phyloP scores from a whole-genome alignment of 2,329 filamentous ascomycete species.

The Stachybotrys chartarum region DNA sequence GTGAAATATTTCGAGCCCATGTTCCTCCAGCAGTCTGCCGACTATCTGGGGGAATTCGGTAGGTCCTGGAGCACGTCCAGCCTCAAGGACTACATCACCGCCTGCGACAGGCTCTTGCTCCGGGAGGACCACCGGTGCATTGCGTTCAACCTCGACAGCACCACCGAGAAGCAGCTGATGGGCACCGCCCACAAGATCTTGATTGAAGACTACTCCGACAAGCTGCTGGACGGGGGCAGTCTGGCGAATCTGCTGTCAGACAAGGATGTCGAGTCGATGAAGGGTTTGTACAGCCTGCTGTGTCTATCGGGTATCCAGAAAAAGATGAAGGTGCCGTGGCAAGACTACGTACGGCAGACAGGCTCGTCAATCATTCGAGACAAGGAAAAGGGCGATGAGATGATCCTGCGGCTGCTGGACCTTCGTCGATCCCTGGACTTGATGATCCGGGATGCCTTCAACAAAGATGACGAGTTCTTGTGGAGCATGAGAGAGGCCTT shows the following conservation, averaged over 20 bases:
- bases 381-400: constrained; percentile 68
- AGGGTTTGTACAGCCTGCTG: constrained; percentile 71
- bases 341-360: constrained; percentile 67
- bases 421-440: constrained; percentile 74
- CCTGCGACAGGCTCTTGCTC: constrained; percentile 61
- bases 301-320: constrained; percentile 63
- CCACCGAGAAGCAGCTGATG: constrained; percentile 72
- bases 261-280: constrained; percentile 62
- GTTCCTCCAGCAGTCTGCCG: constrained; percentile 60
- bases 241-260: constrained; percentile 67
- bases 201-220: constrained; percentile 58
- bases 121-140: constrained; percentile 72
- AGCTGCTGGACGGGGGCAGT: constrained; percentile 58
- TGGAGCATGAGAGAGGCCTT: constrained; percentile 81
- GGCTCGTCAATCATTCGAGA: constrained; percentile 77
- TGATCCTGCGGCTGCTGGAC: constrained; percentile 76
- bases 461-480: constrained; percentile 66
- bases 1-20: constrained; percentile 69
- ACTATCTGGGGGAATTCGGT: constrained; percentile 65
- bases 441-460: constrained; percentile 71
- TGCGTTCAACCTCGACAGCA: constrained; percentile 71
- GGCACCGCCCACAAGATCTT: constrained; percentile 65
- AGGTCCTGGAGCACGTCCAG: constrained; percentile 54
- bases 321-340: constrained; percentile 66
- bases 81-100: constrained; percentile 69